Evolutionary conservation across 1,139 yeast species (phyloP).

Genomic region (Kodamaea ohmeri): DNA sequence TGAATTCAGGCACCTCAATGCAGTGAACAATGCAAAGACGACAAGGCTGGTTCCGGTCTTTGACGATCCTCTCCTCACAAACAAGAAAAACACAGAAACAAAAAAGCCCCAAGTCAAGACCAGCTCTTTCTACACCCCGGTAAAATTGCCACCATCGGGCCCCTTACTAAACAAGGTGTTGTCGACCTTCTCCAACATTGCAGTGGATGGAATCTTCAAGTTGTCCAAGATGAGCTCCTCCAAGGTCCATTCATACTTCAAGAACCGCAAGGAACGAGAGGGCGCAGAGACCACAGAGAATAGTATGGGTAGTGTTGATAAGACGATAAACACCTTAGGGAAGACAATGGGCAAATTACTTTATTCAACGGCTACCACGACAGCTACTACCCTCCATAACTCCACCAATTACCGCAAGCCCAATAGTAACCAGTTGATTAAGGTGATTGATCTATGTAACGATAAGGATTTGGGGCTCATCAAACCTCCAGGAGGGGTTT

Average conservation of each 20-base stretch:
- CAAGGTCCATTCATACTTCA: slow-evolving; percentile 39
- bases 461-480: slow-evolving; percentile 49
- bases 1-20: slow-evolving; percentile 33
- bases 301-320: slow-evolving; percentile 11
- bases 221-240: slow-evolving; percentile 50
- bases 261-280: slow-evolving; percentile 16
- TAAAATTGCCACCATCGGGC: slow-evolving; percentile 45
- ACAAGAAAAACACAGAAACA: background rate
- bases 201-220: slow-evolving; percentile 52
- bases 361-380: slow-evolving; percentile 38
- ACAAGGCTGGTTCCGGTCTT: slow-evolving; percentile 1
- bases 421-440: slow-evolving; percentile 35
- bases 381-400: slow-evolving; percentile 31
- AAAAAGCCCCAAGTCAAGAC: slow-evolving; percentile 6
- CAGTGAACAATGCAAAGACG: slow-evolving; percentile 17
- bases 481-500: slow-evolving; percentile 59
- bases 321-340: slow-evolving; percentile 32
- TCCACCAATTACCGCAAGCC: slow-evolving; percentile 25
- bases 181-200: slow-evolving; percentile 48
- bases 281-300: slow-evolving; percentile 11
- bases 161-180: slow-evolving; percentile 47
- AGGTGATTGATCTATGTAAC: slow-evolving; percentile 47
- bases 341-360: slow-evolving; percentile 28
- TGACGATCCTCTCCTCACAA: slow-evolving; percentile 13
- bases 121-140: slow-evolving; percentile 34